Conservation (phyloP, 2,329 filamentous ascomycete species). For the Talaromyces funiculosus region DNA sequence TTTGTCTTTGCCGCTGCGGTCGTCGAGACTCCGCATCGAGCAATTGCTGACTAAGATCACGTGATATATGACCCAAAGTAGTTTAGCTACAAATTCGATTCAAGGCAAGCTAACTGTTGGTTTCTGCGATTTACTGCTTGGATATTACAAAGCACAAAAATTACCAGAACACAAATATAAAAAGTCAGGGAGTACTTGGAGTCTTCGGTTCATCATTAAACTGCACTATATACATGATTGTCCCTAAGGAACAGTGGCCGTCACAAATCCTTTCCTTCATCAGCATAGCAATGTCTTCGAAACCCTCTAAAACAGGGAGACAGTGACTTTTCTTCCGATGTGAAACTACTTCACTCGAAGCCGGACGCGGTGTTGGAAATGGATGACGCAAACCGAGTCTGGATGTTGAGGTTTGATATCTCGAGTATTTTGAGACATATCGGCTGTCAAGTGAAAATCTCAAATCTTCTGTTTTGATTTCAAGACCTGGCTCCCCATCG, state of each 20-base stretch:
- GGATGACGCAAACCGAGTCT: conserved; percentile 6
- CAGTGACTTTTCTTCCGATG: conserved; percentile 10
- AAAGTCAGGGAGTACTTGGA: not conserved
- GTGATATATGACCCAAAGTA: not conserved
- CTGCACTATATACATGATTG: conserved; percentile 14
- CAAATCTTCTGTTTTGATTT: not conserved
- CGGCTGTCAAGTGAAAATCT: not conserved
- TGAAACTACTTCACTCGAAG: conserved; percentile 13
- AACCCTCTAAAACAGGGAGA: not conserved
- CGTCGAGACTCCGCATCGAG: conserved; percentile 5
- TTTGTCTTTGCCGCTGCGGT: conserved; percentile 6
- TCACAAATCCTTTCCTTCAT: conserved; percentile 7
- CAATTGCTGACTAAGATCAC: not conserved
- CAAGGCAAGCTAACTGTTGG: not conserved
- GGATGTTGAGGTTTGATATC: not conserved
- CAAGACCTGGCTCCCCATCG: conserved; percentile 31
- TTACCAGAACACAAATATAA: not conserved
- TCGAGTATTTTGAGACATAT: not conserved
- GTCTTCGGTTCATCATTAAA: conserved; percentile 8
- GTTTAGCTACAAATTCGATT: no score
- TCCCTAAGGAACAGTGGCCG: not conserved
- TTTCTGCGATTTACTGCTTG: not conserved
- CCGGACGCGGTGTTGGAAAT: conserved; percentile 11
- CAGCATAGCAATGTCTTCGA: conserved; percentile 4
- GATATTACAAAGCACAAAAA: not conserved